Conservation (phyloP, 306 rosid genomes). For the Begonia peltatifolia region DNA sequence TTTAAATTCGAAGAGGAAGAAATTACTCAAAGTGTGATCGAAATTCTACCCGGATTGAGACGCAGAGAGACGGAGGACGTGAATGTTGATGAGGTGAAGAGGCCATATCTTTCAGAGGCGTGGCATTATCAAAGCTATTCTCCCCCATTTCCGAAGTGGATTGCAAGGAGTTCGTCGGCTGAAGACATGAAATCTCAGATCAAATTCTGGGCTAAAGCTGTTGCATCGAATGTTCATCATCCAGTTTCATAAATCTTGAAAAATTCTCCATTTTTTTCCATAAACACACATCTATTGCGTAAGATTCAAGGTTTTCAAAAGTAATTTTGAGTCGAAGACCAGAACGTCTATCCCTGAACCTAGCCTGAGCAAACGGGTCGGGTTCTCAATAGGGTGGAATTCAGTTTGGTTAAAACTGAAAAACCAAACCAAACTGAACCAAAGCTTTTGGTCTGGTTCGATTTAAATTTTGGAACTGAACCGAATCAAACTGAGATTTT, state of each 20-base stretch:
- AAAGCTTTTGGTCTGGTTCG: too few relatives aligned
- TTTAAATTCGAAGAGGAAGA: slow-evolving; percentile 67
- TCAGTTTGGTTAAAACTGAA: too few relatives aligned
- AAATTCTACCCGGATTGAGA: slow-evolving; percentile 75
- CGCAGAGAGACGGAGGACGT: slow-evolving; percentile 33
- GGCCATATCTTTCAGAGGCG: slow-evolving; percentile 88
- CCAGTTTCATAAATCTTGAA: too few relatives aligned
- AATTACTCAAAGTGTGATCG: slow-evolving; percentile 41
- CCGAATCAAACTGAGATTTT: too few relatives aligned
- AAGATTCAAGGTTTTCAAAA: too few relatives aligned
- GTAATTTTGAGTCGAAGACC: too few relatives aligned
- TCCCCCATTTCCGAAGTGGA: slow-evolving; percentile 57
- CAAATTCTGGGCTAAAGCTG: slow-evolving; percentile 88
- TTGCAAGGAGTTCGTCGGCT: slow-evolving; percentile 21
- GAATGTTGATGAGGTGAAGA: slow-evolving; percentile 28
- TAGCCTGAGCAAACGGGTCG: too few relatives aligned
- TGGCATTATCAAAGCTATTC: slow-evolving; percentile 52
- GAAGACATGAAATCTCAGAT: slow-evolving; percentile 61
- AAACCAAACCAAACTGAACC: too few relatives aligned
- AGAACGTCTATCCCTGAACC: too few relatives aligned
- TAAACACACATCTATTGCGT: too few relatives aligned
- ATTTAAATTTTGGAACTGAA: too few relatives aligned
- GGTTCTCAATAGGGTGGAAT: too few relatives aligned
- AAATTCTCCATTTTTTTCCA: background rate
- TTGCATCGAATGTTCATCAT: slow-evolving; percentile 48